Base-by-base conservation (phyloP, 106 monocot species). In the Alisma plantagoaquatica region DNA sequence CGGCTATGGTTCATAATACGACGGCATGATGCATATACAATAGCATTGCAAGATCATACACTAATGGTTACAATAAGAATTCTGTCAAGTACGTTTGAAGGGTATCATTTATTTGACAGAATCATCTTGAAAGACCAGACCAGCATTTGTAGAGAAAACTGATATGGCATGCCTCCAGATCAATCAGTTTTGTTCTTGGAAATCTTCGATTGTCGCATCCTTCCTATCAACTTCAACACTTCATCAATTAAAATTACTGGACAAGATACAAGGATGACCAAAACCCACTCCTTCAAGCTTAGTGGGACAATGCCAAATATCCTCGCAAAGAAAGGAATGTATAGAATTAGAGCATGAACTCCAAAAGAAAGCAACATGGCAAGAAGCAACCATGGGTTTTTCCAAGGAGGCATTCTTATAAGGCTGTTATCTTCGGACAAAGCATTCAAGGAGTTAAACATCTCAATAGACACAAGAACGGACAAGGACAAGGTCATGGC, bases 381-480 rank as follows among this genome's bases (percentile, higher is more conserved):
- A 0, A 75, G 35, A 16, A 91, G 71, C 33, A 90, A 75, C 83
- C 83, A 89, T 0, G 83, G 88, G 59, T 89, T 89, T 27, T 54
- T 67, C 88, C 88, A 89, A 12, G 88, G 88, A 25, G 88, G 88
- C 83, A 89, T 80, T 27, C 33, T 43, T 0, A 90, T n/a, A 12
- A 91, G 41, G 58, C 90, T 84, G 43, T 63, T 77, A 5, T 84
- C 90, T 54, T 91, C 90, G 0, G 84, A 84, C 1, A 91, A 49
- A 4, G 84, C 90, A 50, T 84, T 91, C 32, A 91, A 71, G 2
- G 90, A 77, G 48, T 91, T 91, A 48, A 91, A 81, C 90, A 91
- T 81, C 64, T 91, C 84, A 16, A 91, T 80, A 0, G 90, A 61
- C 2, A 91, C 90, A 29, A 91, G 41, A 23, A 91, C 90, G 10